These are phyloP conservation scores for Zancudomyces culisetae DNA, from an alignment of 371 early-diverging fungal genomes.

Conservation along the genomic window DNA sequence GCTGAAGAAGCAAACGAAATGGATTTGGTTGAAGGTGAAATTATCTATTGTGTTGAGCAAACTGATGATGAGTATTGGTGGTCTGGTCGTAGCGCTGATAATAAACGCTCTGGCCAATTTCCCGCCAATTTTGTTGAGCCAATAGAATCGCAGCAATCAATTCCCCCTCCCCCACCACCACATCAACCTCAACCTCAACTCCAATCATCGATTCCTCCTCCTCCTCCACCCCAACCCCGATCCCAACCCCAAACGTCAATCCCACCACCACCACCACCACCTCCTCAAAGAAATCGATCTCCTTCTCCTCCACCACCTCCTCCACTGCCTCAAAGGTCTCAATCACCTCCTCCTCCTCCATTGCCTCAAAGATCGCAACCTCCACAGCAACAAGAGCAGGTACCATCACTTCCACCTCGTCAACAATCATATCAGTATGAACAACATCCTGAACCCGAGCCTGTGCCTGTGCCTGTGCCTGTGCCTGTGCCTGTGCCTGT, in stretches of 20 bases:
- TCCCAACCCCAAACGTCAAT: slow-evolving; percentile 10
- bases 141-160: not conserved
- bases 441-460: not conserved
- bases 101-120: slow-evolving; percentile 63
- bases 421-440: not conserved
- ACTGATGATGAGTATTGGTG: slow-evolving; percentile 90
- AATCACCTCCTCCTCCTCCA: slow-evolving; percentile 5
- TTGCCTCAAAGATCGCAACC: slow-evolving; percentile 1
- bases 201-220: slow-evolving; percentile 1
- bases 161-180: slow-evolving; percentile 6
- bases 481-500: slow-evolving; percentile 7
- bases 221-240: slow-evolving; percentile 6
- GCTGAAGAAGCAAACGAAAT: slow-evolving; percentile 73
- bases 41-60: slow-evolving; percentile 53
- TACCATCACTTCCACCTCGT: slow-evolving; percentile 4
- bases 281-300: slow-evolving; percentile 7
- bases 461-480: not conserved
- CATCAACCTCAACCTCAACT: slow-evolving; percentile 4
- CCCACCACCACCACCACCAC: slow-evolving; percentile 10
- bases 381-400: not conserved
- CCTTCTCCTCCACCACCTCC: slow-evolving; percentile 6
- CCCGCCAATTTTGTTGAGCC: slow-evolving; percentile 64
- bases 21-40: slow-evolving; percentile 59
- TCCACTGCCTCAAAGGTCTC: not conserved
- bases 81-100: slow-evolving; percentile 61